A percentile compares a stretch with the other conserved stretches of the same genome.
Conservation (phyloP, 805 yeast genomes). For the Candida ortonii region DNA sequence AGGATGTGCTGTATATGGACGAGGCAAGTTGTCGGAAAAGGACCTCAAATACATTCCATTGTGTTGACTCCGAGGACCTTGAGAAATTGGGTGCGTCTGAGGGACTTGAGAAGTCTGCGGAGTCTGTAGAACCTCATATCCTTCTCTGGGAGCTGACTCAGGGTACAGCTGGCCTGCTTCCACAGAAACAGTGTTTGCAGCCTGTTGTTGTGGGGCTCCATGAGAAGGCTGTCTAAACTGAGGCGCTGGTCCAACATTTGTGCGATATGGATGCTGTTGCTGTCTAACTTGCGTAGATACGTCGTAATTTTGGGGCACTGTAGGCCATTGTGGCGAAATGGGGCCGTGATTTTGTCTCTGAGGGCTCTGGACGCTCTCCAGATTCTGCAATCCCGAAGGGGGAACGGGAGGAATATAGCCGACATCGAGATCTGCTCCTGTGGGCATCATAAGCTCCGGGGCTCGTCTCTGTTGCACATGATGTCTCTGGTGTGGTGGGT, state of each 20-base stretch:
- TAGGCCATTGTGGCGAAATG: slow-evolving; percentile 2
- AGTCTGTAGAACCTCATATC: too few species aligned
- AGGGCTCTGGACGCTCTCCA: slow-evolving; percentile 3
- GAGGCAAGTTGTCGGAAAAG: neutral
- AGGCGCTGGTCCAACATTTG: neutral
- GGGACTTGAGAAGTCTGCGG: neutral
- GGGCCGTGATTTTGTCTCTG: slow-evolving; percentile 3
- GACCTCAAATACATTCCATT: neutral
- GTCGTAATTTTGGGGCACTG: slow-evolving; percentile 6
- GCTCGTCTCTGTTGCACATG: neutral
- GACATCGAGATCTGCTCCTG: slow-evolving; percentile 1
- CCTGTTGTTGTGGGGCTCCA: too few species aligned
- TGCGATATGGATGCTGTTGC: slow-evolving; percentile 6
- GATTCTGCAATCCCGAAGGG: slow-evolving; percentile 17
- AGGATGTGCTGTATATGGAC: slow-evolving; percentile 5
- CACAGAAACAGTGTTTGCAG: too few species aligned
- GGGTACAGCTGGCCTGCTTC: too few species aligned
- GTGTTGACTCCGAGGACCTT: neutral
- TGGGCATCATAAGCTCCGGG: slow-evolving; percentile 1
- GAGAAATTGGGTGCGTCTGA: neutral
- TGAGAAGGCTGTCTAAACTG: too few species aligned
- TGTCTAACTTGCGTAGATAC: too few species aligned
- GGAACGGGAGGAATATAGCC: slow-evolving; percentile 18
- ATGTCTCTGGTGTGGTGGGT: neutral
- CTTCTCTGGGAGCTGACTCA: too few species aligned